These are phyloP conservation scores for Hibiscus syriacus DNA, from an alignment of 345 rosid genomes.

Conservation along the genomic window DNA sequence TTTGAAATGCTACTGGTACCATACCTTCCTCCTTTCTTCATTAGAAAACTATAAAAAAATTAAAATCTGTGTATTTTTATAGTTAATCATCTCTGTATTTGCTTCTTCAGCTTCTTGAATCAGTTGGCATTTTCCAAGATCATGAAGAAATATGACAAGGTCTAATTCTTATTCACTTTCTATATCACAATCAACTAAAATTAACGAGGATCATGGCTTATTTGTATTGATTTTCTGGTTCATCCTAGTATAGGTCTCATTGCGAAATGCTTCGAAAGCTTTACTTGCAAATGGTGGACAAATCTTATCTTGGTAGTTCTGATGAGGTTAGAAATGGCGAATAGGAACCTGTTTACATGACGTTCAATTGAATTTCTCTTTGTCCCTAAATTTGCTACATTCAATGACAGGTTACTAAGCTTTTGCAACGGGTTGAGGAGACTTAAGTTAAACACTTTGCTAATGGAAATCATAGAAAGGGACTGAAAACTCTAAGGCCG, in stretches of 20 bases:
- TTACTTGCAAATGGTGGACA: no score
- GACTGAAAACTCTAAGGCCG: conserved; percentile 51
- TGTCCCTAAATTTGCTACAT: not conserved
- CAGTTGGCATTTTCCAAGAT: no score
- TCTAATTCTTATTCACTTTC: no score
- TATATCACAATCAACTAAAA: not conserved
- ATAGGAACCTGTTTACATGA: no score
- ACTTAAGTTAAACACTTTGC: no score
- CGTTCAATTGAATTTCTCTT: not conserved
- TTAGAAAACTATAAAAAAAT: not conserved
- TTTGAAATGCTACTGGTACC: conserved; percentile 52
- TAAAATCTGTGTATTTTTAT: not conserved
- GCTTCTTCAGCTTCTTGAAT: conserved; percentile 53
- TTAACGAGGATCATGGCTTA: not conserved
- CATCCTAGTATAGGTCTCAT: conserved; percentile 38
- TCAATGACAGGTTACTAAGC: no score
- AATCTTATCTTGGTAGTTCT: no score
- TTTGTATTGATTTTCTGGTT: not conserved
- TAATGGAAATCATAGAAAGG: no score
- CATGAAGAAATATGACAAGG: no score
- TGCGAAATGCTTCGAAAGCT: conserved; percentile 49
- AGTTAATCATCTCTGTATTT: not conserved
- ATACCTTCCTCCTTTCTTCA: not conserved
- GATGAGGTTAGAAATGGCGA: no score
- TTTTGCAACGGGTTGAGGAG: no score